phyloP scores from a whole-genome alignment of 2,329 filamentous ascomycete species.

The Diaporthe capsici region DNA sequence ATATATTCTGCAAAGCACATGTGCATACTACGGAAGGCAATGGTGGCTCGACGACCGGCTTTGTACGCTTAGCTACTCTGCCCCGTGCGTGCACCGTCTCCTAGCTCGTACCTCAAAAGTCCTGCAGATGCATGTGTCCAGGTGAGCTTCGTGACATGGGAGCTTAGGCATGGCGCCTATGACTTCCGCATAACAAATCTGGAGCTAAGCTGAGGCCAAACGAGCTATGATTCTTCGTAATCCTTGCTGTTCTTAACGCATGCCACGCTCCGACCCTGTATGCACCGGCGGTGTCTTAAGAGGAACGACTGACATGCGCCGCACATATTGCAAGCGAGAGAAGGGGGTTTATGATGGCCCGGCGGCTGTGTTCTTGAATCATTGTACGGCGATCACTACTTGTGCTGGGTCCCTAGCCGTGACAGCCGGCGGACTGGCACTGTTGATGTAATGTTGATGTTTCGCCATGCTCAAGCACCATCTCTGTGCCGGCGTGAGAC shows the following conservation, averaged over 20 bases:
- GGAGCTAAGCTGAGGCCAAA: no score
- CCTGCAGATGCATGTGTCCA: no score
- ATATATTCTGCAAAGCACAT: no score
- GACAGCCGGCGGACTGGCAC: neutral
- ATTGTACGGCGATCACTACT: neutral
- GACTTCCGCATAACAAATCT: no score
- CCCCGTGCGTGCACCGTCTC: neutral
- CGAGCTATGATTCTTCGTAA: neutral
- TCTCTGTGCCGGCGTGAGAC: neutral
- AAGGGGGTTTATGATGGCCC: neutral
- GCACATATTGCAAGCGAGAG: neutral
- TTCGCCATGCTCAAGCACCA: no score
- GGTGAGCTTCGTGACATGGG: no score
- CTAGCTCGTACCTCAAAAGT: neutral
- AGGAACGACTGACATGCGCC: neutral
- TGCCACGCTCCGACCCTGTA: no score
- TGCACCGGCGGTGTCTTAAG: neutral
- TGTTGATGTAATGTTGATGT: neutral
- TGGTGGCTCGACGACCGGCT: neutral
- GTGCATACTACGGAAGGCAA: neutral
- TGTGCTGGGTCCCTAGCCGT: neutral
- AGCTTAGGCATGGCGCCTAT: no score
- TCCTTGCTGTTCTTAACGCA: neutral
- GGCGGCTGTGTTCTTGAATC: neutral
- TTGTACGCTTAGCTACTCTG: neutral